Evolutionary conservation across 2,329 filamentous ascomycete genomes (phyloP).

Genomic region (Nothomitra cinnamomea): DNA sequence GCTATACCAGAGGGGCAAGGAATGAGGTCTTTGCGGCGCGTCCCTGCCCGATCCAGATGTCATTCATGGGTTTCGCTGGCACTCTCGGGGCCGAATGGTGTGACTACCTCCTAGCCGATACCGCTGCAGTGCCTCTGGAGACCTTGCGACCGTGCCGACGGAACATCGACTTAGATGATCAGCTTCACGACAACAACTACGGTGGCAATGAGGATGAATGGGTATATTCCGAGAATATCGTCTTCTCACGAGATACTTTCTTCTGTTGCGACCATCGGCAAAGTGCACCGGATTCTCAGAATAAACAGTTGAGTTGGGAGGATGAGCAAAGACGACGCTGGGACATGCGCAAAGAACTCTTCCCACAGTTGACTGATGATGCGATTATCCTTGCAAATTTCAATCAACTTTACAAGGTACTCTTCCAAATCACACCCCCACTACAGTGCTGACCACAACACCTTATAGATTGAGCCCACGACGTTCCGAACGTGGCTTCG

Average conservation of each 20-base stretch:
- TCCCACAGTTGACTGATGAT: conserved; percentile 67
- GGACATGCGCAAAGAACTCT: conserved; percentile 85
- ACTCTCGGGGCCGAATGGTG: conserved; percentile 97
- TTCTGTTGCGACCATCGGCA: conserved; percentile 97
- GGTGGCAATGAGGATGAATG: conserved; percentile 58
- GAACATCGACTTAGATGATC: conserved; percentile 59
- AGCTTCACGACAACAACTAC: conserved; percentile 42
- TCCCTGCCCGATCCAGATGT: conserved; percentile 94
- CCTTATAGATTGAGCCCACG: conserved; percentile 75
- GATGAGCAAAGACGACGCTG: conserved; percentile 69
- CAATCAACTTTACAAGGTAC: conserved; percentile 93
- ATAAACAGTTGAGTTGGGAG: conserved; percentile 57
- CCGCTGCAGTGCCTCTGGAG: conserved; percentile 64
- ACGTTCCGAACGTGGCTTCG: conserved; percentile 93
- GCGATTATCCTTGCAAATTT: conserved; percentile 91
- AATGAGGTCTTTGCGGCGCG: conserved; percentile 95
- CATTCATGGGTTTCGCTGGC: conserved; percentile 97
- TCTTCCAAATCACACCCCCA: neutral
- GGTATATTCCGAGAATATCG: conserved; percentile 94
- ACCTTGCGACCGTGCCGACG: conserved; percentile 67
- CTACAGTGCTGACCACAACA: neutral
- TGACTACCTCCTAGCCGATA: conserved; percentile 85
- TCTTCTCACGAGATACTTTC: conserved; percentile 87
- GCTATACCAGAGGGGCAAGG: conserved; percentile 88
- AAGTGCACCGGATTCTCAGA: conserved; percentile 58